phyloP scores from a whole-genome alignment of 495 filamentous ascomycete species.

The Penicillium robsamsonii region DNA sequence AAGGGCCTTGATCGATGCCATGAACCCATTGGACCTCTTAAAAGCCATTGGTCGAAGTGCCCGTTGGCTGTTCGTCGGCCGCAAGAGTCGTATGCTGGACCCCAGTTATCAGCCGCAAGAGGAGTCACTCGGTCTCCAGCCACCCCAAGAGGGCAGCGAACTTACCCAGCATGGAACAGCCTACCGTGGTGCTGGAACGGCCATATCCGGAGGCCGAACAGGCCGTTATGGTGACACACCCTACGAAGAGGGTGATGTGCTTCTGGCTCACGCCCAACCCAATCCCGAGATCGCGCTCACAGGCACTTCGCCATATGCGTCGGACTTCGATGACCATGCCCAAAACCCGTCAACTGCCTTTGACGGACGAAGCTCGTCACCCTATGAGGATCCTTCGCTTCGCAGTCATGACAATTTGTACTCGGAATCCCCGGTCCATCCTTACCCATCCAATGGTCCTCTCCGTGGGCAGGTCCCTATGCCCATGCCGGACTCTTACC shows the following conservation, averaged over 20 bases:
- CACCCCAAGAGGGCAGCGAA: constrained; percentile 16
- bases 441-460: constrained; percentile 21
- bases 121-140: constrained; percentile 35
- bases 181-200: constrained; percentile 33
- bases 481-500: constrained; percentile 37
- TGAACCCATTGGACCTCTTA: constrained; percentile 82
- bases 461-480: constrained; percentile 37
- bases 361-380: constrained; percentile 24
- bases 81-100: constrained; percentile 54
- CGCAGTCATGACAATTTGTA: constrained; percentile 20
- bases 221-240: constrained; percentile 22
- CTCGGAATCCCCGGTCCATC: constrained; percentile 6
- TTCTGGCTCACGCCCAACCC: constrained; percentile 43
- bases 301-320: constrained; percentile 21
- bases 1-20: constrained; percentile 64
- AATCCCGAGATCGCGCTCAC: constrained; percentile 29
- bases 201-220: constrained; percentile 24
- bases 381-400: constrained; percentile 28
- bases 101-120: constrained; percentile 44
- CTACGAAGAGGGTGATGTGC: constrained; percentile 42
- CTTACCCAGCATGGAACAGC: constrained; percentile 25
- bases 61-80: constrained; percentile 77
- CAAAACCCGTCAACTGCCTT: constrained; percentile 23
- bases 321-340: constrained; percentile 27
- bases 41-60: constrained; percentile 75